These are phyloP conservation scores for Adansonia rubrostipa DNA, from an alignment of 441 rosid genomes.

Conservation along the genomic window DNA sequence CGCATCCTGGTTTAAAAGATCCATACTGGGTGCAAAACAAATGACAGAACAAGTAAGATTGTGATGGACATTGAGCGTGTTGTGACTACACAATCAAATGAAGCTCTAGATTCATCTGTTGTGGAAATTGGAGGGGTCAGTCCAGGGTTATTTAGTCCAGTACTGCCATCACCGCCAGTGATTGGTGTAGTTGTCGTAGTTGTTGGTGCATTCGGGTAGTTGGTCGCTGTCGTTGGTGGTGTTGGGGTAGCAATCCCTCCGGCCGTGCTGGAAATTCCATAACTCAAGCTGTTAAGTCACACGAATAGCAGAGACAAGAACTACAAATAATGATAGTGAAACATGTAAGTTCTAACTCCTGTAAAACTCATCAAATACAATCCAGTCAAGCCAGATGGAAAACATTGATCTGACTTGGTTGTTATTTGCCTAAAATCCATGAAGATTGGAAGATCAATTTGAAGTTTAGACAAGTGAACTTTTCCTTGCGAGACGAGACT, in stretches of 20 bases:
- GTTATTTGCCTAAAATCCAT: not conserved
- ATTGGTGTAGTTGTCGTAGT: conserved; percentile 45
- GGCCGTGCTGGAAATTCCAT: conserved; percentile 50
- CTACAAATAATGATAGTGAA: conserved; percentile 4
- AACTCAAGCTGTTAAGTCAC: conserved; percentile 20
- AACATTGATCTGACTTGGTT: not conserved
- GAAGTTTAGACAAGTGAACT: not conserved
- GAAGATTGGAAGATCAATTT: not conserved
- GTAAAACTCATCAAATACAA: too few relatives aligned
- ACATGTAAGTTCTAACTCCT: not conserved
- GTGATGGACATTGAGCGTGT: conserved; percentile 29
- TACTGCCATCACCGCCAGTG: conserved; percentile 38
- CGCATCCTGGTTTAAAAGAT: conserved; percentile 16
- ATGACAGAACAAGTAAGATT: conserved; percentile 26
- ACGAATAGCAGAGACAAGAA: not conserved
- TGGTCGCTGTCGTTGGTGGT: conserved; percentile 37
- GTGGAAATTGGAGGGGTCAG: conserved; percentile 40
- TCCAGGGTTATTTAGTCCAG: conserved; percentile 49
- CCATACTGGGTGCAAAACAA: conserved; percentile 25
- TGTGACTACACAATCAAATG: conserved; percentile 19
- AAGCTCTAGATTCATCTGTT: conserved; percentile 49
- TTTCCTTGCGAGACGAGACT: not conserved
- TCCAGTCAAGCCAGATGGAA: not conserved
- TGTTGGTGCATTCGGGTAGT: conserved; percentile 41
- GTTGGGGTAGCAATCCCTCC: conserved; percentile 52